A percentile compares a stretch with the other conserved stretches of the same genome.
Evolutionary conservation across 1,284 basidiomycete species (phyloP).

Genomic region (Apiotrichum siamense): DNA sequence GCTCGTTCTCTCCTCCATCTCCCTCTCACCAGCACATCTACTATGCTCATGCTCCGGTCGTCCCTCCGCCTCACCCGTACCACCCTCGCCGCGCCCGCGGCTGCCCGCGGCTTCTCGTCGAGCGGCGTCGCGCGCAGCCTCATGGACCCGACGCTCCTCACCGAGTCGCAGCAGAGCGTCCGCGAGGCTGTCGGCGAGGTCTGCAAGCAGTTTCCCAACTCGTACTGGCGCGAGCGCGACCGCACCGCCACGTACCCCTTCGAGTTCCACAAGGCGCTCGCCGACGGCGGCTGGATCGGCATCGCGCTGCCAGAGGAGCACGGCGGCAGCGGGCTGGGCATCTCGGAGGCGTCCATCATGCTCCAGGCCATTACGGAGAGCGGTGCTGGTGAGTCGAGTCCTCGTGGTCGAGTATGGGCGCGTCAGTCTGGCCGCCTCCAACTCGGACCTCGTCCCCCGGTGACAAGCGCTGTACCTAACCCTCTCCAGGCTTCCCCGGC

Average conservation of each 20-base stretch:
- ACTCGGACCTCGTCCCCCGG: too few relatives aligned
- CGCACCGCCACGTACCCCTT: slow-evolving; percentile 10
- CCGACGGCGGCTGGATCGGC: slow-evolving; percentile 17
- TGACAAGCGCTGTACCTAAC: too few relatives aligned
- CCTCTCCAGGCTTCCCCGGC: slow-evolving; percentile 12
- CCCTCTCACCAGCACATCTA: neutral
- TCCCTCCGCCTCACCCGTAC: neutral
- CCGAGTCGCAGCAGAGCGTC: slow-evolving; percentile 15
- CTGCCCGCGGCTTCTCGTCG: slow-evolving; percentile 5
- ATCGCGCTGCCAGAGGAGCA: slow-evolving; percentile 16
- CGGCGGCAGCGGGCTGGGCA: slow-evolving; percentile 14
- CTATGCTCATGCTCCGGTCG: neutral
- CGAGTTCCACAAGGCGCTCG: slow-evolving; percentile 20
- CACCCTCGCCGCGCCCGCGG: neutral
- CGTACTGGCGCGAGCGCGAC: slow-evolving; percentile 20
- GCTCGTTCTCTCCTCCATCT: neutral
- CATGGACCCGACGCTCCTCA: slow-evolving; percentile 17
- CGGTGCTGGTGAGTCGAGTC: slow-evolving; percentile 6
- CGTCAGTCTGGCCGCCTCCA: neutral
- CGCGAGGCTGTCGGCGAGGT: slow-evolving; percentile 13
- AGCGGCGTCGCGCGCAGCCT: neutral
- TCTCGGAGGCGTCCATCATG: slow-evolving; percentile 16
- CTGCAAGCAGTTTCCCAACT: slow-evolving; percentile 9
- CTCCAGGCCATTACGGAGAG: slow-evolving; percentile 20
- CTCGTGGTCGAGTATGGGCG: neutral